Evolutionary conservation across 1,139 yeast genomes (phyloP).

Genomic region (Blastobotrys capitulatus): DNA sequence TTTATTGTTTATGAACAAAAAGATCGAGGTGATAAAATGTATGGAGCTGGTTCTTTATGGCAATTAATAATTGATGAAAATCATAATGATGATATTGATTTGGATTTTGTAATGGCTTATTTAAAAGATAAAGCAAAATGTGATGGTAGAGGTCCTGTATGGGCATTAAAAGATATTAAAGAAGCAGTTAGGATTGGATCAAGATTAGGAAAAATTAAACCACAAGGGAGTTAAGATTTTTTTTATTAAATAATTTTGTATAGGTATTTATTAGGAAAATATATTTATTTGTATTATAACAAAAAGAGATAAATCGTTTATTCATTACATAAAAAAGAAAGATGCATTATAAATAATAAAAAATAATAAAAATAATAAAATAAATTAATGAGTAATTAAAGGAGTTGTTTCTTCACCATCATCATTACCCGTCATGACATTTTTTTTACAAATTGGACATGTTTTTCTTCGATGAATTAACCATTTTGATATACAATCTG

Average conservation of each 20-base stretch:
- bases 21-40: conserved; percentile 36
- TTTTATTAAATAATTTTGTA: not conserved
- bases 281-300: too few species aligned
- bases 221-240: not conserved
- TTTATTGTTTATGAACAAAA: conserved; percentile 29
- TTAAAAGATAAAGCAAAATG: conserved; percentile 67
- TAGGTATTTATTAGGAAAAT: not conserved
- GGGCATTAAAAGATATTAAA: conserved; percentile 29
- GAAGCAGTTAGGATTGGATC: conserved; percentile 14
- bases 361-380: not conserved
- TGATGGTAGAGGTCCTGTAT: conserved; percentile 84
- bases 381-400: conserved; percentile 10
- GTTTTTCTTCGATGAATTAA: conserved; percentile 33
- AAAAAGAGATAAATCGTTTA: too few species aligned
- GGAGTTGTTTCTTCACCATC: conserved; percentile 18
- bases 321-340: not conserved
- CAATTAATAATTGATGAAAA: conserved; percentile 49
- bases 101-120: conserved; percentile 49
- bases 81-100: conserved; percentile 43
- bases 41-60: conserved; percentile 80
- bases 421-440: conserved; percentile 14
- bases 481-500: conserved; percentile 39
- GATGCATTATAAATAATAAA: not conserved
- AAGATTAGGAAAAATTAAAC: not conserved
- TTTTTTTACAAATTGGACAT: conserved; percentile 19